Evolutionary conservation across 176 grass and related monocot genomes (phyloP).

Genomic region (Oryza nivara): DNA sequence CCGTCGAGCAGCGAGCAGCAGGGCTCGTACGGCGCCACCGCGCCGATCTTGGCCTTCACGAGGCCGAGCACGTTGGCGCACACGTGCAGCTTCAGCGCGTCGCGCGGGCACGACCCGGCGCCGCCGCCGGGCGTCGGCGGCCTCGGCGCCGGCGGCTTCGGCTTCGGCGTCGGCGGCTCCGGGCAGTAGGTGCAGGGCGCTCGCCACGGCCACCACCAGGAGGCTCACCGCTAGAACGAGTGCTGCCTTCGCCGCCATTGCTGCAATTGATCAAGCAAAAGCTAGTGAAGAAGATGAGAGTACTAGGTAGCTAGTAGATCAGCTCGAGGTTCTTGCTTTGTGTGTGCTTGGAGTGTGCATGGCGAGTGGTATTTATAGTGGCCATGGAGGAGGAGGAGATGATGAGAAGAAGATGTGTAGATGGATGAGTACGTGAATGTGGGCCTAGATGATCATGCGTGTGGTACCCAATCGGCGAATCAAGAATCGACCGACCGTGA

Average conservation of each 20-base stretch:
- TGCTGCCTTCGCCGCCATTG: constrained; percentile 41
- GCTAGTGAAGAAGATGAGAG: too few relatives aligned
- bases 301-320: too few relatives aligned
- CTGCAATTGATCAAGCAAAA: background rate
- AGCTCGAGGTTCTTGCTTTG: background rate
- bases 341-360: constrained; percentile 2
- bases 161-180: background rate
- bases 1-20: constrained; percentile 58
- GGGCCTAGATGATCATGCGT: background rate
- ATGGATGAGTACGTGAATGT: too few relatives aligned
- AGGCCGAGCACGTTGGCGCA: constrained; percentile 54
- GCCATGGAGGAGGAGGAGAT: background rate
- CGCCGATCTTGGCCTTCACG: constrained; percentile 42
- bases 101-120: constrained; percentile 31
- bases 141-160: background rate
- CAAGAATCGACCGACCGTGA: background rate
- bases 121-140: too few relatives aligned
- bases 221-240: constrained; percentile 52
- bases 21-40: constrained; percentile 12
- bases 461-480: background rate
- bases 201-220: constrained; percentile 42
- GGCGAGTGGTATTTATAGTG: constrained; percentile 29
- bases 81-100: constrained; percentile 50
- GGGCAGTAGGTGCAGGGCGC: constrained; percentile 47
- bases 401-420: background rate